Conservation (phyloP, 495 filamentous ascomycete species). For the Friedmanniomyces endolithicus region DNA sequence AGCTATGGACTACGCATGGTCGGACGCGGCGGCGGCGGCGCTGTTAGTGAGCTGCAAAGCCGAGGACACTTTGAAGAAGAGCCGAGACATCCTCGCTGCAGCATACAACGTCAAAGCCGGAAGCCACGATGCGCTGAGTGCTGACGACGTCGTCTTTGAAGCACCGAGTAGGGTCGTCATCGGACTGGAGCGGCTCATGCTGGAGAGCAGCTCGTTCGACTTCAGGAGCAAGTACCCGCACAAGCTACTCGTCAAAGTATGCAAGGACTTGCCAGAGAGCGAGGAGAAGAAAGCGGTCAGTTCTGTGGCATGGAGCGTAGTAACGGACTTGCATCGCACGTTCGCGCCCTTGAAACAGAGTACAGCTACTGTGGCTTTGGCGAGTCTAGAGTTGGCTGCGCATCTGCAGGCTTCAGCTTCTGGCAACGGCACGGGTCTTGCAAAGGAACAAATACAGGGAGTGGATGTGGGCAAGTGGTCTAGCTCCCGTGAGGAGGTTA, state of each 20-base stretch:
- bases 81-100: constrained; percentile 79
- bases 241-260: constrained; percentile 65
- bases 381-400: constrained; percentile 67
- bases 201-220: constrained; percentile 88
- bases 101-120: constrained; percentile 70
- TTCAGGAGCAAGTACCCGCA: constrained; percentile 86
- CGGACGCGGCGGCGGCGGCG: constrained; percentile 78
- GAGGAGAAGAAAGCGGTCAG: constrained; percentile 35
- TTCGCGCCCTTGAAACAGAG: constrained; percentile 83
- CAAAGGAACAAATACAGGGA: constrained; percentile 26
- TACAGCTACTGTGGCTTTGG: constrained; percentile 63
- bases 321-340: constrained; percentile 85
- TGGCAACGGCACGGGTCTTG: constrained; percentile 27
- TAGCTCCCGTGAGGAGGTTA: constrained; percentile 54
- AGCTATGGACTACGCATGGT: constrained; percentile 11
- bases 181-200: constrained; percentile 79
- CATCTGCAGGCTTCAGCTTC: constrained; percentile 45
- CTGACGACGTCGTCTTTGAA: constrained; percentile 78
- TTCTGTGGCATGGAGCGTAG: constrained; percentile 41
- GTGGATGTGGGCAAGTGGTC: constrained; percentile 43
- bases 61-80: constrained; percentile 96
- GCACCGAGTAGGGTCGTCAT: constrained; percentile 61
- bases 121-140: constrained; percentile 58
- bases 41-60: constrained; percentile 92
- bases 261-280: constrained; percentile 32